A percentile compares a stretch with the other conserved stretches of the same genome.
Conservation (phyloP, 2,329 filamentous ascomycete genomes). For the Xylariaceae sp. region DNA sequence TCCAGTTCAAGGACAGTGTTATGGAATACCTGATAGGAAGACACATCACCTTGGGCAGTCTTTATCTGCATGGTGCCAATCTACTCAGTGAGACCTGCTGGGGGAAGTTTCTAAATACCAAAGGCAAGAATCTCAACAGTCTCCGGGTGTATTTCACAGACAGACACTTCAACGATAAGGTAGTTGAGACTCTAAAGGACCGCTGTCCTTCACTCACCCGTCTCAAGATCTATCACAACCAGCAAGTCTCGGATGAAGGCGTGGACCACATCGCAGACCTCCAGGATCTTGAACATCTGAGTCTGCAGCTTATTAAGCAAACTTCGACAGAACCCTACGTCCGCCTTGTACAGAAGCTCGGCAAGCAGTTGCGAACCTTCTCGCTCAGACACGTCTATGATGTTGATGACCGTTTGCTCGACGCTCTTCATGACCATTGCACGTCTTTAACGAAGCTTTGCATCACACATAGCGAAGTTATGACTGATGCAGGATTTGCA, state of each 20-base stretch:
- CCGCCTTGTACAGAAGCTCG: conserved; percentile 63
- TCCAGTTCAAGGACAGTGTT: conserved; percentile 86
- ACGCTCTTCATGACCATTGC: conserved; percentile 72
- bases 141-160: conserved; percentile 86
- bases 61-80: conserved; percentile 84
- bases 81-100: conserved; percentile 78
- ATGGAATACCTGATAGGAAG: conserved; percentile 80
- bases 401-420: conserved; percentile 70
- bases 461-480: conserved; percentile 73
- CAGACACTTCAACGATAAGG: conserved; percentile 75
- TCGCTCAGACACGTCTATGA: conserved; percentile 72
- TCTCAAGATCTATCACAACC: conserved; percentile 82
- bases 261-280: conserved; percentile 67
- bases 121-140: conserved; percentile 66
- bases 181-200: conserved; percentile 62
- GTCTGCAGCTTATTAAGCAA: conserved; percentile 65
- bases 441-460: conserved; percentile 73
- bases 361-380: conserved; percentile 71
- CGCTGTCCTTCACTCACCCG: conserved; percentile 70
- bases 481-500: conserved; percentile 75
- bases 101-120: conserved; percentile 67
- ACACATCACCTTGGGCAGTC: conserved; percentile 66
- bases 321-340: conserved; percentile 62
- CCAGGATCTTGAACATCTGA: conserved; percentile 70
- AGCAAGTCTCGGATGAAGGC: conserved; percentile 68